Evolutionary conservation across 176 grass and related monocot genomes (phyloP).

Genomic region (Aechmea fasciata): DNA sequence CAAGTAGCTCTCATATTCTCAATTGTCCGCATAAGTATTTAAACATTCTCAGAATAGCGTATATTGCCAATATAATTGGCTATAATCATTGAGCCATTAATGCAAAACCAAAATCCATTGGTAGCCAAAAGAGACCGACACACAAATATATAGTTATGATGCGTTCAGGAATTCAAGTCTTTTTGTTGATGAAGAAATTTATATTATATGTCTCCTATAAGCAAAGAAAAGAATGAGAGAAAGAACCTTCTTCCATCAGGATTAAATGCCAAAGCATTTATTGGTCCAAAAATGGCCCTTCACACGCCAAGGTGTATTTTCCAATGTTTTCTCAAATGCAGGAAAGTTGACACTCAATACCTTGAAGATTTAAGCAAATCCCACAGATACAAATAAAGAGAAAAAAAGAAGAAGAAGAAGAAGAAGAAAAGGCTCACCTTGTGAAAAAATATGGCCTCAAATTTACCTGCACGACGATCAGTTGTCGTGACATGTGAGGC

Average conservation of each 20-base stretch:
- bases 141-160: not conserved
- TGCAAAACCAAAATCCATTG: not conserved
- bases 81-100: conserved; percentile 27
- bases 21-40: not conserved
- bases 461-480: conserved; percentile 69
- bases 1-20: not conserved
- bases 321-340: too few species aligned
- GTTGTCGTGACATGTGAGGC: conserved; percentile 77
- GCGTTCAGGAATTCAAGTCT: not conserved
- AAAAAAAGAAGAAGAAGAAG: not conserved
- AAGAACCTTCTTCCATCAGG: conserved; percentile 67
- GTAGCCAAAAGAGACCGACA: not conserved
- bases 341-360: not conserved
- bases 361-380: not conserved
- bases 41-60: conserved; percentile 1
- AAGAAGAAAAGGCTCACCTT: conserved; percentile 27
- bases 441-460: conserved; percentile 85
- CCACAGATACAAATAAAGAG: not conserved
- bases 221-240: not conserved
- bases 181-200: not conserved
- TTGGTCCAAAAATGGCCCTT: conserved; percentile 95
- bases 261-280: conserved; percentile 79
- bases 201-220: not conserved
- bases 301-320: conserved; percentile 30
- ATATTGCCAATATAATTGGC: not conserved